Base-by-base conservation (phyloP, 2,329 filamentous ascomycete species). In the Diplocarpon mali region DNA sequence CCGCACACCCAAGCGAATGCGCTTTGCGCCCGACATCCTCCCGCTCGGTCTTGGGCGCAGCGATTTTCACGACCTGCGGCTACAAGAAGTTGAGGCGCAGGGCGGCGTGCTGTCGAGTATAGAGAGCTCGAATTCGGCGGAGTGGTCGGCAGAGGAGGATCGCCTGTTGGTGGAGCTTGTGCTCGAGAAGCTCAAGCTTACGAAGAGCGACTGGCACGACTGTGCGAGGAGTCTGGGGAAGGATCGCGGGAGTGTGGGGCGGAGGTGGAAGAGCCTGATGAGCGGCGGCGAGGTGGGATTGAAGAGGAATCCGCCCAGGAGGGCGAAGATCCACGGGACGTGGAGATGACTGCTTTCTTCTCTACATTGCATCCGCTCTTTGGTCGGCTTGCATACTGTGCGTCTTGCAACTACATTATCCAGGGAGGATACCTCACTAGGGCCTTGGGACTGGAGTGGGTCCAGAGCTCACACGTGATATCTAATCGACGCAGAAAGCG, bases 121-220 rank as follows among this genome's bases (percentile, higher is more conserved):
- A 8, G 32, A 41, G 28, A 31, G 38, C 3, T 39, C 30, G n/a
- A 32, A 35, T 5, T 15, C 15, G 29, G 14, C 34, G 29, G 63
- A 64, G 32, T 83, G 79, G 79, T 78, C 70, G 47, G 67, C 68
- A 2, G 78, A 82, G 51, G 77, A 83, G 49, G 78, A 83, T 59
- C 69, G 76, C 46, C 67, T 80, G 46, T 67, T 83, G 2, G 75
- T 83, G n/a, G 77, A 82, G 62, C 68, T 83, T 14, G 76, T 83
- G 32, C 66, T 83, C 5, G 76, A 80, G 59, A 82, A 82, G 65
- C 67, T 83, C 44, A 74, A 73, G 62, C 67, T 83, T 16, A 72
- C 71, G 53, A 80, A 76, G 62, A 68, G 70, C 40, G 77, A 83
- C 46, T 82, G 78, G 78, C 75, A 80, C 47, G 78, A 83, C 58